Evolutionary conservation across 176 grass and related monocot genomes (phyloP).

Genomic region (Areca catechu): DNA sequence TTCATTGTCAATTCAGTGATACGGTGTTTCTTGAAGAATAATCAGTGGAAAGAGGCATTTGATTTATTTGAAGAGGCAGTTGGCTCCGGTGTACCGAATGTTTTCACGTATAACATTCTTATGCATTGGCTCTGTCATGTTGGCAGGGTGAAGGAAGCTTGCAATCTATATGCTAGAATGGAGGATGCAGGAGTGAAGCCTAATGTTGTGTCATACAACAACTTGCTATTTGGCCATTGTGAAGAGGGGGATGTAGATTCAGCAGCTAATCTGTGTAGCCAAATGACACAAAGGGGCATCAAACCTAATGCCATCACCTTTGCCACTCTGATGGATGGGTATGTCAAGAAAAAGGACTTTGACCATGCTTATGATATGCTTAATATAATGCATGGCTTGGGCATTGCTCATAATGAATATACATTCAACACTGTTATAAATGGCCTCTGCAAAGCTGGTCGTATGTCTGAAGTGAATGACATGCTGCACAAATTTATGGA

Average conservation of each 20-base stretch:
- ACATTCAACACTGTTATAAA: conserved; percentile 68
- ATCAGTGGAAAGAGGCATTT: conserved; percentile 43
- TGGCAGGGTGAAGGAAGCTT: conserved; percentile 41
- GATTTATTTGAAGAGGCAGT: conserved; percentile 38
- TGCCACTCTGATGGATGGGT: conserved; percentile 55
- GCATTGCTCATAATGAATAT: conserved; percentile 56
- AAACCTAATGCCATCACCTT: conserved; percentile 66
- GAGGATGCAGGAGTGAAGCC: conserved; percentile 45
- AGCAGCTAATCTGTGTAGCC: conserved; percentile 43
- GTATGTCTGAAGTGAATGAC: conserved; percentile 45
- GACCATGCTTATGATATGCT: conserved; percentile 41
- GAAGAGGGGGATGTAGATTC: conserved; percentile 50
- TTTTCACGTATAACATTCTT: conserved; percentile 48
- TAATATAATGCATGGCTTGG: conserved; percentile 45
- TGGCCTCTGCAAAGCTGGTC: conserved; percentile 36
- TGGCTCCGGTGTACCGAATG: conserved; percentile 29
- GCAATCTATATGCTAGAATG: conserved; percentile 55
- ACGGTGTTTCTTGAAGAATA: conserved; percentile 43
- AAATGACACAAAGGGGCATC: conserved; percentile 48
- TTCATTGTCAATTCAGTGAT: conserved; percentile 48
- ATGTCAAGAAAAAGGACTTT: conserved; percentile 41
- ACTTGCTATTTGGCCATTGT: conserved; percentile 57
- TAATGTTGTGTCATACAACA: conserved; percentile 46
- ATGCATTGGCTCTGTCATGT: conserved; percentile 50
- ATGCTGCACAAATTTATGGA: conserved; percentile 55